Evolutionary conservation across 106 monocot species (phyloP).

Genomic region (Dendrobium catenatum): DNA sequence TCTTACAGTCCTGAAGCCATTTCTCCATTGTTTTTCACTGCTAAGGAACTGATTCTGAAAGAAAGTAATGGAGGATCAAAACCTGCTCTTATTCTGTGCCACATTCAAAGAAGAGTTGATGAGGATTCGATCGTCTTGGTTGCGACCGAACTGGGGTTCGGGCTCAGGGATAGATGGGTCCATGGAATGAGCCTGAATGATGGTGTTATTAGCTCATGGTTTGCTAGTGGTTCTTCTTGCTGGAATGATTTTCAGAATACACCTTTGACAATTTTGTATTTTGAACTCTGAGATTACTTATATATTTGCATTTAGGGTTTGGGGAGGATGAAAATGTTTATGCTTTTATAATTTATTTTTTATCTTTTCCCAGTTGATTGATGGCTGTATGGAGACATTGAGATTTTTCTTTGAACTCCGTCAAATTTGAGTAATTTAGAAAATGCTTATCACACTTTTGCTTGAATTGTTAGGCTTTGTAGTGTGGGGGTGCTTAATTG

Average conservation of each 20-base stretch:
- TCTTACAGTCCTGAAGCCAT: constrained; percentile 66
- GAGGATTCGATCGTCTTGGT: constrained; percentile 57
- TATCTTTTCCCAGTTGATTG: no score
- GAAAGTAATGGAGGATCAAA: constrained; percentile 5
- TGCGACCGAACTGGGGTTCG: constrained; percentile 53
- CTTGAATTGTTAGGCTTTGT: no score
- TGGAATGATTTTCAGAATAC: constrained; percentile 22
- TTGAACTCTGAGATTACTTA: constrained; percentile 10
- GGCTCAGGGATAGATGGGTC: constrained; percentile 56
- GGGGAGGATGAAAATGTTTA: no score
- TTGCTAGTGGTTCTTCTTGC: constrained; percentile 15
- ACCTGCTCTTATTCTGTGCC: constrained; percentile 67
- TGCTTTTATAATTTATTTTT: no score
- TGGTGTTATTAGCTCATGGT: constrained; percentile 86
- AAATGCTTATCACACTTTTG: no score
- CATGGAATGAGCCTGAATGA: constrained; percentile 32
- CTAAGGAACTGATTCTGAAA: constrained; percentile 45
- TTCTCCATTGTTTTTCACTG: constrained; percentile 71
- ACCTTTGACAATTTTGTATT: constrained; percentile 32
- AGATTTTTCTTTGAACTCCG: no score
- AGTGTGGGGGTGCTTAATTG: no score
- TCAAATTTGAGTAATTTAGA: no score
- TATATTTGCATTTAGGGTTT: no score
- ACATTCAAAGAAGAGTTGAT: constrained; percentile 71
- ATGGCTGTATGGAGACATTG: no score